Evolutionary conservation across 75 land plant species (phyloP), one percentile per base, ranked within the genome.

Genomic region (Picea sitchensis): DNA sequence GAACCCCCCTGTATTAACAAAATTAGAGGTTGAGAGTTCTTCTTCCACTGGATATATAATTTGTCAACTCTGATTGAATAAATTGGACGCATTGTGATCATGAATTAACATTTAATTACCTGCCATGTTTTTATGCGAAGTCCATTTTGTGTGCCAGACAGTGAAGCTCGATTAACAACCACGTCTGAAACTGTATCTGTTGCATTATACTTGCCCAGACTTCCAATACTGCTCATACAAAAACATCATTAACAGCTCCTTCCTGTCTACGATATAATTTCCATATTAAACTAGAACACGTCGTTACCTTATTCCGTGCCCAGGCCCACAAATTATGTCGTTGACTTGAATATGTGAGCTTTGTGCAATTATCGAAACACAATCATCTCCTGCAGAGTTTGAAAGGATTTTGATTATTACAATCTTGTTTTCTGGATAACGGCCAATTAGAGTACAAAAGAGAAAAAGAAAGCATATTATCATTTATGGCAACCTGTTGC

Each of bases 51-150:
- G 8, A 18, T 30, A 5, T 9, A 68, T 32, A 67, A 5, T 15
- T 32, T 15, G 1, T 34, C 5, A 15, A 36, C 14, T 14, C 5
- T 18, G 11, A 7, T 4, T 69, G 13, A 4, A 6, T 69, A 4
- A 38, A 60, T 18, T 60, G 5, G n/a, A 18, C 1, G n/a, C 5
- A n/a, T 1, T 60, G 6, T 60, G 21, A 60, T 60, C 2, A 18
- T 1, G 0, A 20, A 18, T 23, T 51, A 11, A 51, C 1, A 36
- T 21, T 18, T 14, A 3, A 47, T 71, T 75, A 94, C 97, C 91
- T 93, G 93, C 98, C 98, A 91, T 7, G 95, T 89, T 80, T 95
- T 93, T 57, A 95, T 93, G 65, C 95, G 81, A 2, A 91, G 79
- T 26, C 98, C 98, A 81, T 93, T 95, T 26, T 84, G 80, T 11